phyloP scores from a whole-genome alignment of 176 grass and related monocot species.

The Oryza officinalis region DNA sequence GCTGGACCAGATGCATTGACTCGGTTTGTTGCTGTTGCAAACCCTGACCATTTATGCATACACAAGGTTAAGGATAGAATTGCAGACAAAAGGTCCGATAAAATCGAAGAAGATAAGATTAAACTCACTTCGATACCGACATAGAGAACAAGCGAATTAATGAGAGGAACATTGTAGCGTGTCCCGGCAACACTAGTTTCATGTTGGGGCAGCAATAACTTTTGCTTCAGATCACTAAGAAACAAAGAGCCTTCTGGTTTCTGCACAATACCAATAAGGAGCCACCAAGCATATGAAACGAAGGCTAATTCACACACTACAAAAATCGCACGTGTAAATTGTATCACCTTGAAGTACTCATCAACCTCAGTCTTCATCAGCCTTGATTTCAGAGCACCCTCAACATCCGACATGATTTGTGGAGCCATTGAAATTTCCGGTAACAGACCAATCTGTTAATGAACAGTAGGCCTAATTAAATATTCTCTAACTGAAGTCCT shows the following conservation, averaged over 20 bases:
- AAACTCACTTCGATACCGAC: slow-evolving; percentile 77
- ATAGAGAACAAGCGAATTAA: slow-evolving; percentile 90
- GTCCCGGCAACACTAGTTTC: slow-evolving; percentile 67
- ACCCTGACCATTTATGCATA: slow-evolving; percentile 46
- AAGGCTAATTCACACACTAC: neutral
- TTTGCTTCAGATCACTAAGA: slow-evolving; percentile 74
- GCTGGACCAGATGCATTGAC: slow-evolving; percentile 46
- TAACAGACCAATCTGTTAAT: slow-evolving; percentile 76
- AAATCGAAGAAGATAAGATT: neutral
- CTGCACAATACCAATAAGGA: slow-evolving; percentile 23
- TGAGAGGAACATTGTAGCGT: slow-evolving; percentile 78
- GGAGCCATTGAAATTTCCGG: slow-evolving; percentile 73
- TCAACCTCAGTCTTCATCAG: slow-evolving; percentile 81
- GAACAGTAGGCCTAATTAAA: slow-evolving; percentile 5
- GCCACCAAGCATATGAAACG: slow-evolving; percentile 10
- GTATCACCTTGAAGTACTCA: slow-evolving; percentile 85
- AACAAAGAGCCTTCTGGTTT: slow-evolving; percentile 73
- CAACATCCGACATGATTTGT: slow-evolving; percentile 79
- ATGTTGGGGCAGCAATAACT: slow-evolving; percentile 71
- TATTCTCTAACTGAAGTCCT: slow-evolving; percentile 2
- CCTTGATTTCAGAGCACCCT: slow-evolving; percentile 67
- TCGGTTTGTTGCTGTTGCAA: slow-evolving; percentile 73
- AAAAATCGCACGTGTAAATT: slow-evolving; percentile 4
- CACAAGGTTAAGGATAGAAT: slow-evolving; percentile 13
- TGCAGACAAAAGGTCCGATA: neutral